Percentiles rank a stretch among this genome's conserved stretches.
phyloP scores from a whole-genome alignment of 208 protist species.

The Eutreptiella sp. region DNA sequence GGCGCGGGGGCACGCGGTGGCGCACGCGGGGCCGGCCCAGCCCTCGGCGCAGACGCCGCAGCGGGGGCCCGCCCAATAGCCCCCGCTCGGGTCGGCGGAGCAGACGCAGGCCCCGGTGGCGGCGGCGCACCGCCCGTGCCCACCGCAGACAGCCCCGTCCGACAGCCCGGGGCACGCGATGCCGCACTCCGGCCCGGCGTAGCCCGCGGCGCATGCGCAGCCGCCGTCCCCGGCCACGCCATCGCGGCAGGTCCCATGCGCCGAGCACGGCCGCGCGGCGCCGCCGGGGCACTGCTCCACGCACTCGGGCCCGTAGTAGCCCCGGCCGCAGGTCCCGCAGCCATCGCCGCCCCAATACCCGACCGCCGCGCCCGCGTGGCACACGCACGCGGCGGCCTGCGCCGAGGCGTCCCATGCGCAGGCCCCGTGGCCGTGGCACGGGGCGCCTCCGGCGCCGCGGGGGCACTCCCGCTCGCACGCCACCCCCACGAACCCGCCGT shows the following conservation, averaged over 20 bases:
- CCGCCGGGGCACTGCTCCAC: not conserved
- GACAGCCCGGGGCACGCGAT: constrained; percentile 17
- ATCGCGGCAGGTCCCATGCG: constrained; percentile 13
- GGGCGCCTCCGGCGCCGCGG: not conserved
- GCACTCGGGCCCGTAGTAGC: not conserved
- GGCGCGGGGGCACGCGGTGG: not conserved
- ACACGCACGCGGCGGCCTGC: too few species aligned
- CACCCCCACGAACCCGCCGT: constrained; percentile 2
- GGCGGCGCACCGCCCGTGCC: not conserved
- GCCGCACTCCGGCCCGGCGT: constrained; percentile 13
- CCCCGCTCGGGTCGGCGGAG: not conserved
- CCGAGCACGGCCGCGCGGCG: constrained; percentile 15
- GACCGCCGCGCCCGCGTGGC: constrained; percentile 3
- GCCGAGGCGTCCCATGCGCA: too few species aligned
- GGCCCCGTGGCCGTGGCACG: not conserved
- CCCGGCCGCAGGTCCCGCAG: not conserved
- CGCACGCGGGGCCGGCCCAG: constrained; percentile 11
- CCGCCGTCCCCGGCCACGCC: constrained; percentile 27
- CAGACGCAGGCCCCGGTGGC: not conserved
- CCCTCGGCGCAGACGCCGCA: constrained; percentile 20
- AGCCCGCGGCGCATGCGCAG: constrained; percentile 33
- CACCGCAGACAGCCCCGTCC: not conserved
- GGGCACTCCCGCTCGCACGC: constrained; percentile 15
- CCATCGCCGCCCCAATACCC: constrained; percentile 17
- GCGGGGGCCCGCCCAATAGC: constrained; percentile 21